Conservation (phyloP, 2,329 filamentous ascomycete species). For the Penicillium sp. region DNA sequence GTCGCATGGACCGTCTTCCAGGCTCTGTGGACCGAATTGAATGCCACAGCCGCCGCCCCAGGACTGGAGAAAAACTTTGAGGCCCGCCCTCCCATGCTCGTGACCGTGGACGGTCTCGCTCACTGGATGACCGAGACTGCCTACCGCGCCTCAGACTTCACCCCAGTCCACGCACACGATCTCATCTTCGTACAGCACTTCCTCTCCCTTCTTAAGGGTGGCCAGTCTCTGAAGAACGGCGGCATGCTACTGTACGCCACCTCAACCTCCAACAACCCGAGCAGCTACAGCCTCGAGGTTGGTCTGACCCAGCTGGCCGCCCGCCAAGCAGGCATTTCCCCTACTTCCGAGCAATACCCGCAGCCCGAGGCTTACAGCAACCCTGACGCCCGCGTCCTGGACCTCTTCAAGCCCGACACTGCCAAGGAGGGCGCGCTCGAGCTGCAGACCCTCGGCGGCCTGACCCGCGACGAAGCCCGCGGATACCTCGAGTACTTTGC, state of each 20-base stretch:
- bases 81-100: constrained; percentile 60
- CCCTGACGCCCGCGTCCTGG: constrained; percentile 51
- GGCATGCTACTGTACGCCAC: constrained; percentile 73
- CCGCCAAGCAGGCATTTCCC: constrained; percentile 36
- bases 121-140: constrained; percentile 75
- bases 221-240: constrained; percentile 59
- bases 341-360: constrained; percentile 41
- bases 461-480: constrained; percentile 70
- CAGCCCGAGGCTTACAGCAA: constrained; percentile 51
- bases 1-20: constrained; percentile 75
- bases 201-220: constrained; percentile 57
- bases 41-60: constrained; percentile 43
- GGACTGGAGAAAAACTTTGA: constrained; percentile 44
- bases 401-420: constrained; percentile 35
- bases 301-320: constrained; percentile 53
- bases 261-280: constrained; percentile 64
- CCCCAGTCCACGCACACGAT: constrained; percentile 80
- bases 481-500: constrained; percentile 91
- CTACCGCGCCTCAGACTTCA: constrained; percentile 67
- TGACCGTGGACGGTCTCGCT: constrained; percentile 72
- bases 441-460: constrained; percentile 57
- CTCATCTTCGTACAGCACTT: constrained; percentile 72
- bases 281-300: constrained; percentile 63
- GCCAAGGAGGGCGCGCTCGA: constrained; percentile 38
- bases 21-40: constrained; percentile 77